Evolutionary conservation across 192 early-diverging fungal species (phyloP).

Genomic region (Gamsiella multidivaricata): DNA sequence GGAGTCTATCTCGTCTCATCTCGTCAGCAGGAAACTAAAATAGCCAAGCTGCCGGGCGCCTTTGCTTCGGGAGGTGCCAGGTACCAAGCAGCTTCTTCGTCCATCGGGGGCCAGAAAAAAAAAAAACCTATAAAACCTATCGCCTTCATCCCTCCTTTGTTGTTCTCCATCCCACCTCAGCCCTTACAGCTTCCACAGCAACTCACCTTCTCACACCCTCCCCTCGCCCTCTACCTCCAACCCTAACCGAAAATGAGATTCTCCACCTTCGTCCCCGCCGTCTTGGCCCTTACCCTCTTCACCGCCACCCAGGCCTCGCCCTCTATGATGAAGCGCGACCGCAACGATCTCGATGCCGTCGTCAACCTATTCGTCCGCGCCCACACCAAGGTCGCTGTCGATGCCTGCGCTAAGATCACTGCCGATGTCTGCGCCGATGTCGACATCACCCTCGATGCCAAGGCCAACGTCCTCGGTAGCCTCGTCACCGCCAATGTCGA

Average conservation of each 20-base stretch:
- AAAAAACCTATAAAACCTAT: constrained; percentile 24
- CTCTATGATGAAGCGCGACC: constrained; percentile 17
- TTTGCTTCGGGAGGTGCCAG: too few relatives aligned
- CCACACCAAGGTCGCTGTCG: constrained; percentile 6
- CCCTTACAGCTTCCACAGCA: constrained; percentile 52
- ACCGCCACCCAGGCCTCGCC: constrained; percentile 33
- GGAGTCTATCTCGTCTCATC: too few relatives aligned
- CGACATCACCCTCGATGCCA: constrained; percentile 8
- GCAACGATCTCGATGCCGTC: constrained; percentile 11
- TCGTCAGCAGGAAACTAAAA: too few relatives aligned
- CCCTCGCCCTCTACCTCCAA: constrained; percentile 1
- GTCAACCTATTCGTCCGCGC: constrained; percentile 19
- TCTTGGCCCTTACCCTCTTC: constrained; percentile 49
- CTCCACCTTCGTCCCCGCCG: constrained; percentile 41
- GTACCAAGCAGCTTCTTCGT: too few relatives aligned
- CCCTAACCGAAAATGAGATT: constrained; percentile 31
- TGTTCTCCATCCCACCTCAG: constrained; percentile 31
- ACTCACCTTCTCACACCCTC: constrained; percentile 8
- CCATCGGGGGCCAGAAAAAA: too few relatives aligned
- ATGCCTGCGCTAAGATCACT: constrained; percentile 12
- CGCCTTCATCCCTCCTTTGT: constrained; percentile 2
- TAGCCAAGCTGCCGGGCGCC: too few relatives aligned
- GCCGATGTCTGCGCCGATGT: constrained; percentile 41
- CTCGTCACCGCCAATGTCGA: constrained; percentile 23
- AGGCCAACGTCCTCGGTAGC: constrained; percentile 30